These are phyloP conservation scores for Inosperma sp. DNA, from an alignment of 768 basidiomycete genomes.

Conservation along the genomic window DNA sequence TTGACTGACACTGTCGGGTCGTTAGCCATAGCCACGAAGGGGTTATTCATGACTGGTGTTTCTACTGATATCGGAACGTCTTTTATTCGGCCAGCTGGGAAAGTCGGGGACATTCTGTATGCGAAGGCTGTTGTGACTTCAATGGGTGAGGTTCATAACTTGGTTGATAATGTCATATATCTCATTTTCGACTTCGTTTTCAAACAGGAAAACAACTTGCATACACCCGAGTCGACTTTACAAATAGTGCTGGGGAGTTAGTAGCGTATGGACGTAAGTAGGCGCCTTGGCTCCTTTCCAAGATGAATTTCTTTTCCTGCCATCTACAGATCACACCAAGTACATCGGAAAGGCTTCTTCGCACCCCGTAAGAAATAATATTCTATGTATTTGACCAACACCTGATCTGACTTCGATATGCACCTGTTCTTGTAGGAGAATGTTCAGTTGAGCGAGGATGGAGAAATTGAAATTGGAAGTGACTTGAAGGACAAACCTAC, in stretches of 20 bases:
- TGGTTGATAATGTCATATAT: neutral
- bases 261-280: conserved; percentile 78
- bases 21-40: conserved; percentile 75
- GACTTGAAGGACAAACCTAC: neutral
- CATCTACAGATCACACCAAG: conserved; percentile 69
- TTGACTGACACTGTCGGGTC: conserved; percentile 84
- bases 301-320: conserved; percentile 3
- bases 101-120: conserved; percentile 58
- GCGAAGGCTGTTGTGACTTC: conserved; percentile 62
- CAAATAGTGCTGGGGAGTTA: conserved; percentile 53
- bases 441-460: conserved; percentile 75
- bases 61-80: conserved; percentile 79
- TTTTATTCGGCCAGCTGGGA: conserved; percentile 75
- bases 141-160: conserved; percentile 47
- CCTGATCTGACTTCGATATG: neutral
- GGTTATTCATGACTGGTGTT: conserved; percentile 84
- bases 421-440: conserved; percentile 46
- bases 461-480: conserved; percentile 65
- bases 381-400: neutral
- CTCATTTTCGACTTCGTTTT: neutral
- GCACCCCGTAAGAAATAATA: conserved; percentile 28
- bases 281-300: neutral
- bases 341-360: conserved; percentile 68
- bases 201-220: conserved; percentile 70
- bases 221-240: conserved; percentile 79